Conservation (phyloP, 2,329 filamentous ascomycete genomes). For the Grosmannia penicillata region DNA sequence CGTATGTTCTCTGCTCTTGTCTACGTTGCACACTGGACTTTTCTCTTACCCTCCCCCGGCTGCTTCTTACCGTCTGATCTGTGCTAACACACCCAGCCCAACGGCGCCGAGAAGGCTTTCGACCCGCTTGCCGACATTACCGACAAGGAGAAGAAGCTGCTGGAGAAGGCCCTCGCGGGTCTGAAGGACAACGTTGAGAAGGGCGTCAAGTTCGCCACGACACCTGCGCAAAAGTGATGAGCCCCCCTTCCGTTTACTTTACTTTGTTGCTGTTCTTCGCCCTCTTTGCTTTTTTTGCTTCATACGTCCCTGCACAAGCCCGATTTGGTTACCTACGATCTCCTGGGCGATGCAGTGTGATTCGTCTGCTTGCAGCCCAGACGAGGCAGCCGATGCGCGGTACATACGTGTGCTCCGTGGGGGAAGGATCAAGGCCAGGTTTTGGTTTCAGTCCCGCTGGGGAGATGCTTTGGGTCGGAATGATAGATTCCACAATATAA, state of each 20-base stretch:
- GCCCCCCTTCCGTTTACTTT: conserved; percentile 13
- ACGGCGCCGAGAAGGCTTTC: conserved; percentile 71
- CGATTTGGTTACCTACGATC: too few relatives aligned
- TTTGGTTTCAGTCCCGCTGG: neutral
- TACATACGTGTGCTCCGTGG: neutral
- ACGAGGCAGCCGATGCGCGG: neutral
- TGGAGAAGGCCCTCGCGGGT: conserved; percentile 59
- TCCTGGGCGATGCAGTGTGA: too few relatives aligned
- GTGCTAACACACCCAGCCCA: conserved; percentile 39
- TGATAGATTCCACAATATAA: conserved; percentile 8
- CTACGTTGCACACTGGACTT: too few relatives aligned
- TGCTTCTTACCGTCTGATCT: conserved; percentile 1
- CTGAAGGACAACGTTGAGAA: conserved; percentile 90
- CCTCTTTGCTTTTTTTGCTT: conserved; percentile 10
- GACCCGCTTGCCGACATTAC: conserved; percentile 67
- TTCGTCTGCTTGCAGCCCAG: neutral
- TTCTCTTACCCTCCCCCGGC: neutral
- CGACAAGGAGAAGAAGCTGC: conserved; percentile 77
- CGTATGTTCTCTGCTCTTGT: conserved; percentile 45
- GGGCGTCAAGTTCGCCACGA: conserved; percentile 80
- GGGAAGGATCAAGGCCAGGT: neutral
- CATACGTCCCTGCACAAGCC: too few relatives aligned
- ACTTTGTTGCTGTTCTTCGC: neutral
- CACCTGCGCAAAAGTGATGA: conserved; percentile 75
- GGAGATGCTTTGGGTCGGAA: neutral